These are phyloP conservation scores for Lippia alba DNA, from an alignment of 305 asterid species.

Conservation along the genomic window DNA sequence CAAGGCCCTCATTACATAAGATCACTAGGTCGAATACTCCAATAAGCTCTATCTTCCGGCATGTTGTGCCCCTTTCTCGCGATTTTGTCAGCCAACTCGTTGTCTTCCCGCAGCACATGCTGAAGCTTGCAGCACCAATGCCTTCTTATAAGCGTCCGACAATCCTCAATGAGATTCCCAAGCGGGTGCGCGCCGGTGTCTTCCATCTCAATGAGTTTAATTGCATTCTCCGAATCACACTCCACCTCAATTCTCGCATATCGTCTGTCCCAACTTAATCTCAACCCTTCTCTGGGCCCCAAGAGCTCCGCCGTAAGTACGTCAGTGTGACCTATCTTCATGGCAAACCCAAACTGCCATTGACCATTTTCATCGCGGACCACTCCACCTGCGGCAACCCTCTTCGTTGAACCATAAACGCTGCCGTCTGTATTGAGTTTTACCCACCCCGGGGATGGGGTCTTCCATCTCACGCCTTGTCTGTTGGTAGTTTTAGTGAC, in stretches of 20 bases:
- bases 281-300: not conserved
- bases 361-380: not conserved
- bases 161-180: not conserved
- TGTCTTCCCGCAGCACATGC: too few relatives aligned
- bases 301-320: not conserved
- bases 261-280: not conserved
- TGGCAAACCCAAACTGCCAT: not conserved
- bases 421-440: not conserved
- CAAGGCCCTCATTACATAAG: too few relatives aligned
- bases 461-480: not conserved
- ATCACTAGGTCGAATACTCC: too few relatives aligned
- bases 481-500: too few relatives aligned
- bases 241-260: not conserved
- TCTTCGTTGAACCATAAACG: not conserved
- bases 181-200: not conserved
- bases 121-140: too few relatives aligned
- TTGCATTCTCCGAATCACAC: not conserved
- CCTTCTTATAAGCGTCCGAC: too few relatives aligned
- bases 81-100: too few relatives aligned
- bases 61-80: too few relatives aligned
- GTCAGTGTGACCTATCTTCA: not conserved
- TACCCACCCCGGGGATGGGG: not conserved
- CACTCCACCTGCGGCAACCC: not conserved
- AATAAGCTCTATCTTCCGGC: too few relatives aligned
- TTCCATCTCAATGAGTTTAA: too few relatives aligned